Percentiles rank a stretch among this genome's conserved stretches.
phyloP scores from a whole-genome alignment of 495 filamentous ascomycete genomes.

The Lichina pygmaea region DNA sequence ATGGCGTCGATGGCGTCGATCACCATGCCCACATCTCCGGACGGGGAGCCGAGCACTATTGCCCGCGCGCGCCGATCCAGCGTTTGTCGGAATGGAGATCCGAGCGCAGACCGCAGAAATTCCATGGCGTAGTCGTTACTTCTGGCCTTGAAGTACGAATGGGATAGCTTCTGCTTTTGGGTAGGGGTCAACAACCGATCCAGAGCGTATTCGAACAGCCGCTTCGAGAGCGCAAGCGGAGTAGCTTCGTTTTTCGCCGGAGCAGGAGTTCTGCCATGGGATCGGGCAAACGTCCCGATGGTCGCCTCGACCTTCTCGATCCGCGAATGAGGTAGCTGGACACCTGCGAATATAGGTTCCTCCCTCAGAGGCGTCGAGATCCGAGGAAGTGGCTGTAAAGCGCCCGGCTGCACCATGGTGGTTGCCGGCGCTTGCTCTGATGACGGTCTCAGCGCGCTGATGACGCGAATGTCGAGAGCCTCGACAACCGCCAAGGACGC shows the following conservation, averaged over 20 bases:
- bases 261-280: conserved; percentile 26
- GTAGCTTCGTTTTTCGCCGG: neutral
- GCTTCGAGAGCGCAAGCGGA: neutral
- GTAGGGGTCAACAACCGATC: conserved; percentile 18
- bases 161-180: conserved; percentile 15
- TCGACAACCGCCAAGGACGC: conserved; percentile 40
- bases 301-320: conserved; percentile 22
- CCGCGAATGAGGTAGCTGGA: conserved; percentile 20
- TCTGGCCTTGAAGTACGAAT: conserved; percentile 13
- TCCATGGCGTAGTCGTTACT: conserved; percentile 11
- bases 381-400: conserved; percentile 17
- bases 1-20: conserved; percentile 46
- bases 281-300: conserved; percentile 25
- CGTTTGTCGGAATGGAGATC: conserved; percentile 42
- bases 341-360: conserved; percentile 27
- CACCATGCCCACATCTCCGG: conserved; percentile 33
- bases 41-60: conserved; percentile 41
- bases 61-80: conserved; percentile 31
- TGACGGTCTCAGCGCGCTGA: conserved; percentile 7
- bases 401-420: neutral
- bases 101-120: conserved; percentile 26
- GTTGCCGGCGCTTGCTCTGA: neutral
- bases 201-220: conserved; percentile 5
- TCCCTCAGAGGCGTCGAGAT: conserved; percentile 26
- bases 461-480: conserved; percentile 33